These are phyloP conservation scores for Yamadazyma oceani DNA, from an alignment of 1,139 yeast species.

Conservation along the genomic window DNA sequence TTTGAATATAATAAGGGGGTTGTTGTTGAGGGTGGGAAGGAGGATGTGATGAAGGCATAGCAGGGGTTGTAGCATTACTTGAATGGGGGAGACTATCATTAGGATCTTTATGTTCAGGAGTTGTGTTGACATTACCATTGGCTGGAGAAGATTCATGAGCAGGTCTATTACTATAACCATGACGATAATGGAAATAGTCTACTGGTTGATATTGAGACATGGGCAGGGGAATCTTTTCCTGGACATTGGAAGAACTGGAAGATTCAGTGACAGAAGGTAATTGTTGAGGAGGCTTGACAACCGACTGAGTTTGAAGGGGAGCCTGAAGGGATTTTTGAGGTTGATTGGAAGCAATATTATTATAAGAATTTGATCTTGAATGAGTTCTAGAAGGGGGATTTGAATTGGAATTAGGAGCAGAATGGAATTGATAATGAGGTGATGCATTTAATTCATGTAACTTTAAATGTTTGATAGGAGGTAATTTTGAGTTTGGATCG, in stretches of 20 bases:
- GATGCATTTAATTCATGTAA: conserved; percentile 3
- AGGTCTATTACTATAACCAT: conserved; percentile 6
- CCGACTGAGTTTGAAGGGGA: conserved; percentile 1
- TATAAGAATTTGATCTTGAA: conserved; percentile 3
- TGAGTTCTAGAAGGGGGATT: conserved; percentile 1
- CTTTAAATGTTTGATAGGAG: conserved; percentile 1
- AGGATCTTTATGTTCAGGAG: no score
- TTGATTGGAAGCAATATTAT: conserved; percentile 3
- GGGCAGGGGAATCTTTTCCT: not conserved
- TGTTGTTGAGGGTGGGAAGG: no score
- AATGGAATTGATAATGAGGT: not conserved
- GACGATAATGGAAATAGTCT: conserved; percentile 9
- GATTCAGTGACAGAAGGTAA: not conserved
- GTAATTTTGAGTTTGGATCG: conserved; percentile 1
- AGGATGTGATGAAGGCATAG: conserved; percentile 1
- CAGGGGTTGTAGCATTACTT: conserved; percentile 1
- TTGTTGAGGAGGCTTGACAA: conserved; percentile 2
- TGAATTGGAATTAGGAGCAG: not conserved
- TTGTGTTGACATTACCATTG: conserved; percentile 5
- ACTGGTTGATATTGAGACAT: not conserved
- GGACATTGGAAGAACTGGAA: not conserved
- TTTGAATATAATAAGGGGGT: not conserved
- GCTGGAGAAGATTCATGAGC: not conserved
- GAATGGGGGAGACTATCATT: no score
- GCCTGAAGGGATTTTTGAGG: conserved; percentile 2